phyloP scores from a whole-genome alignment of 2,329 filamentous ascomycete genomes.

The Aspergillus phoenicis region DNA sequence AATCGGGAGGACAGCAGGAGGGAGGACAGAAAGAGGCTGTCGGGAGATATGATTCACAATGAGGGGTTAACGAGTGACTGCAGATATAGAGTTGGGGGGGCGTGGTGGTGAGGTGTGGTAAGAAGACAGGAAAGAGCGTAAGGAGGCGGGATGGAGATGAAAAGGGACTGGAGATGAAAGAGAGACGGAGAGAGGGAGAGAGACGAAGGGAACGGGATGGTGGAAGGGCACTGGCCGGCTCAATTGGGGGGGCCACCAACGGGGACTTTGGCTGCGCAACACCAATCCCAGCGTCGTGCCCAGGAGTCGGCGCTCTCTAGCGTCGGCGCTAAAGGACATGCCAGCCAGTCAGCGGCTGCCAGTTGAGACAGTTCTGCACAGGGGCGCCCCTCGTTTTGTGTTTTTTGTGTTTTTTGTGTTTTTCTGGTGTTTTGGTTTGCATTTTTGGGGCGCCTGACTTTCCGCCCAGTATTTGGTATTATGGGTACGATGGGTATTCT shows the following conservation, averaged over 20 bases:
- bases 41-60: slow-evolving; percentile 6
- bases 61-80: slow-evolving; percentile 27
- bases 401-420: not conserved
- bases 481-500: not conserved
- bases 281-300: slow-evolving; percentile 11
- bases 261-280: slow-evolving; percentile 9
- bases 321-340: slow-evolving; percentile 11
- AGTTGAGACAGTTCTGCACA: slow-evolving; percentile 20
- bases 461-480: not conserved
- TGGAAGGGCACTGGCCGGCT: not conserved
- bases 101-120: slow-evolving; percentile 8
- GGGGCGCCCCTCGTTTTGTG: slow-evolving; percentile 5
- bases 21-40: not conserved
- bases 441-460: slow-evolving; percentile 15
- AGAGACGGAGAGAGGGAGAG: slow-evolving; percentile 8
- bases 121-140: slow-evolving; percentile 12
- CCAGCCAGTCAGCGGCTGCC: slow-evolving; percentile 14
- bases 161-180: slow-evolving; percentile 15
- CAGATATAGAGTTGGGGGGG: slow-evolving; percentile 4
- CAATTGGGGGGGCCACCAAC: not conserved
- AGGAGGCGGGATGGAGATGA: slow-evolving; percentile 18
- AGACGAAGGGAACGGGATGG: not conserved
- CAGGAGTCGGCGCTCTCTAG: slow-evolving; percentile 17
- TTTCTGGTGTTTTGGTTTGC: not conserved
- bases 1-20: not conserved